These are phyloP conservation scores for Cucumis melo DNA, from an alignment of 306 rosid genomes.

Conservation along the genomic window DNA sequence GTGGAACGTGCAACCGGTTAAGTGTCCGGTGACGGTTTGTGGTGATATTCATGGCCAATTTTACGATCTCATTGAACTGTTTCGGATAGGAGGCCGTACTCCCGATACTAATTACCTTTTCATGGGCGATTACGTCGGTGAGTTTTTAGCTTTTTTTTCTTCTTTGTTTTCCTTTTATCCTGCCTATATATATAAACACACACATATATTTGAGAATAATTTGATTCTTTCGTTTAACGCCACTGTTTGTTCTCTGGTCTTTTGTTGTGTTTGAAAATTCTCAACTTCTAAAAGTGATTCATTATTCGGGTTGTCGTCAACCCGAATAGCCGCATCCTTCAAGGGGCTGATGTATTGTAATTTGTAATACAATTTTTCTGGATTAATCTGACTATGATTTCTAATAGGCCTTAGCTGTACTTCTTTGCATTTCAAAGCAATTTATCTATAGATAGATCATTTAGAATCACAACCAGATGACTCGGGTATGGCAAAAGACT, in stretches of 20 bases:
- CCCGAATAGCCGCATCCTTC: background rate
- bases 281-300: background rate
- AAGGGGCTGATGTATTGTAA: background rate
- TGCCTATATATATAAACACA: background rate
- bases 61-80: constrained; percentile 96
- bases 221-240: background rate
- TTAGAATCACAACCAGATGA: background rate
- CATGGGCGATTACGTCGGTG: constrained; percentile 98
- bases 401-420: background rate
- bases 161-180: background rate
- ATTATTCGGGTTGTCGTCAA: background rate
- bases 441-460: background rate
- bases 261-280: background rate
- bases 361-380: background rate
- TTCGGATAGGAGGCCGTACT: constrained; percentile 85
- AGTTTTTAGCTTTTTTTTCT: constrained; percentile 11
- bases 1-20: constrained; percentile 97
- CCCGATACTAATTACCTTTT: constrained; percentile 93
- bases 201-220: background rate
- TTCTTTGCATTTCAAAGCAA: background rate
- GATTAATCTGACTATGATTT: background rate
- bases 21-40: constrained; percentile 94
- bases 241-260: background rate
- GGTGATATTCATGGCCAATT: constrained; percentile 97
- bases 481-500: background rate